Percentiles rank a stretch among this genome's conserved stretches.
Conservation (phyloP, 2,329 filamentous ascomycete species). For the Fusarium torreyae region DNA sequence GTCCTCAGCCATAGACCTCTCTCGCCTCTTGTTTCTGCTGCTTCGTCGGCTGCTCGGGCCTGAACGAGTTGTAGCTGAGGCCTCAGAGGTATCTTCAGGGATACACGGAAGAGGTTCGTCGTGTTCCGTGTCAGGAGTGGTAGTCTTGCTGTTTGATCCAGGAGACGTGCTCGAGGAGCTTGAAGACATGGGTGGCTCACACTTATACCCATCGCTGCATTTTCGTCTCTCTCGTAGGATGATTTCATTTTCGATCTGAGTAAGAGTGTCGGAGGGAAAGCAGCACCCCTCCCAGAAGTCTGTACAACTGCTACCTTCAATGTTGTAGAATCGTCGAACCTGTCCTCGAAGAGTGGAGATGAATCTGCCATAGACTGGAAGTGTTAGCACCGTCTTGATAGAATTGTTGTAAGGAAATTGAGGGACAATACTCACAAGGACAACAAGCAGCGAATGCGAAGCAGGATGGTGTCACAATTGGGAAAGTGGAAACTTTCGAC, state of each 20-base stretch:
- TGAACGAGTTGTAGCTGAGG: constrained; percentile 5
- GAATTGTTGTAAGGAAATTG: neutral
- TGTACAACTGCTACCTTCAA: constrained; percentile 44
- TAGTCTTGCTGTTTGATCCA: constrained; percentile 1
- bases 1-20: constrained; percentile 35
- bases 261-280: constrained; percentile 50
- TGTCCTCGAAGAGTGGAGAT: constrained; percentile 51
- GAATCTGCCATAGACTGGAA: constrained; percentile 52
- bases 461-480: constrained; percentile 11
- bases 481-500: constrained; percentile 1
- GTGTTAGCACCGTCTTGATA: neutral
- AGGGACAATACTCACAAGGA: constrained; percentile 46
- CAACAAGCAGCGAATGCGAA: constrained; percentile 37
- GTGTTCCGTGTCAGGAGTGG: constrained; percentile 7
- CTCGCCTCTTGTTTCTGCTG: constrained; percentile 15
- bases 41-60: constrained; percentile 6
- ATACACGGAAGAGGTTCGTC: constrained; percentile 34
- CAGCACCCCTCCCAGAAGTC: constrained; percentile 51
- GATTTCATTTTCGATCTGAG: constrained; percentile 54
- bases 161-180: constrained; percentile 19
- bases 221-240: constrained; percentile 47
- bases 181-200: constrained; percentile 44
- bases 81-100: constrained; percentile 35
- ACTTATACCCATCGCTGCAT: constrained; percentile 38
- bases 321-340: constrained; percentile 54